phyloP scores from a whole-genome alignment of 352 stramenopile genomes.

The Plasmopara muralis region DNA sequence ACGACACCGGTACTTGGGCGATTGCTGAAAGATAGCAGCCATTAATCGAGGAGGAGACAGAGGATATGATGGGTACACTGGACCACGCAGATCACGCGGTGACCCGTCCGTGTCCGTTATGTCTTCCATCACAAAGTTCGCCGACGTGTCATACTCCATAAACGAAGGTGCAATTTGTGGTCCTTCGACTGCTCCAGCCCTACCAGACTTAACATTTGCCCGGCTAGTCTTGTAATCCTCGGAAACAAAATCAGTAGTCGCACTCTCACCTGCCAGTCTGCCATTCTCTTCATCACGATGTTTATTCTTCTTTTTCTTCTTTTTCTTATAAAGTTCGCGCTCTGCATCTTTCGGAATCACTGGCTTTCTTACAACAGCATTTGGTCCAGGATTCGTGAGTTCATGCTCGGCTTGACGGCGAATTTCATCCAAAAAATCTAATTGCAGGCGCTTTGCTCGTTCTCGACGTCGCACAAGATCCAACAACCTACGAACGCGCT shows the following conservation, averaged over 20 bases:
- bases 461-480: conserved; percentile 85
- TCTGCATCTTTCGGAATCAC: conserved; percentile 52
- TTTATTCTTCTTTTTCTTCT: conserved; percentile 74
- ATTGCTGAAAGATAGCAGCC: conserved; percentile 59
- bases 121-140: conserved; percentile 52
- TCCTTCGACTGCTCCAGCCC: conserved; percentile 21
- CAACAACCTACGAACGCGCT: conserved; percentile 76
- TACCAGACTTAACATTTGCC: conserved; percentile 9
- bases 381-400: conserved; percentile 32
- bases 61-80: conserved; percentile 62
- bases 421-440: conserved; percentile 79
- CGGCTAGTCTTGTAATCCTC: conserved; percentile 11
- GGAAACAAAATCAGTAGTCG: background rate
- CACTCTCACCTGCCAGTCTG: conserved; percentile 3
- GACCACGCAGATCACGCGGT: conserved; percentile 17
- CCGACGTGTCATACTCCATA: conserved; percentile 69
- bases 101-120: conserved; percentile 26
- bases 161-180: conserved; percentile 41
- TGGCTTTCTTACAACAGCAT: conserved; percentile 40
- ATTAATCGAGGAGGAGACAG: conserved; percentile 53
- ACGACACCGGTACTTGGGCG: conserved; percentile 63
- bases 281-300: conserved; percentile 41
- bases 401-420: conserved; percentile 59
- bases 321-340: conserved; percentile 40
- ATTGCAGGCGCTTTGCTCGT: conserved; percentile 66